Conservation (phyloP, 2,329 filamentous ascomycete genomes). For the Zymoseptoria pseudotritici region DNA sequence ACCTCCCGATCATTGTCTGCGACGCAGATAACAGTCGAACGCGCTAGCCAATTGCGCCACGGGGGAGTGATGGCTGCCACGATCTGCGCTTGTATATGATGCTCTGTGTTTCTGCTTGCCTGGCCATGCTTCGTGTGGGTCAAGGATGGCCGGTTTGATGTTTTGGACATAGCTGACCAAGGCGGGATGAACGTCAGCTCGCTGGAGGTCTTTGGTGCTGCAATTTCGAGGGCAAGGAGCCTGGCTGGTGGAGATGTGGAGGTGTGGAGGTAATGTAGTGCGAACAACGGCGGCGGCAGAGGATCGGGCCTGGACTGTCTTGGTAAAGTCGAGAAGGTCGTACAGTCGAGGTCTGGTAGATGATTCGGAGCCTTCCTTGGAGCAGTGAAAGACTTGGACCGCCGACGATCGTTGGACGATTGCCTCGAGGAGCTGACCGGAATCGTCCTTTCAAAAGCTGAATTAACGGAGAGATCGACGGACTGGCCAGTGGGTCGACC, state of each 20-base stretch:
- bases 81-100: not conserved
- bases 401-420: no score
- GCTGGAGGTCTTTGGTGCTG: not conserved
- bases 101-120: not conserved
- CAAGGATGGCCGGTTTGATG: not conserved
- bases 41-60: slow-evolving; percentile 21
- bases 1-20: slow-evolving; percentile 12
- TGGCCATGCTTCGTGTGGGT: not conserved
- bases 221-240: not conserved
- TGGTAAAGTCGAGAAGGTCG: no score
- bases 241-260: not conserved
- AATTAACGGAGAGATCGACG: not conserved
- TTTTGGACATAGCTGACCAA: not conserved
- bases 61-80: not conserved
- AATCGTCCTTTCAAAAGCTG: no score
- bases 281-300: no score
- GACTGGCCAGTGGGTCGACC: not conserved
- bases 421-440: no score
- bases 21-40: slow-evolving; percentile 17
- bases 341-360: no score
- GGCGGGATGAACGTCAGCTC: not conserved
- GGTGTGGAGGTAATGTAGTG: no score
- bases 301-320: no score
- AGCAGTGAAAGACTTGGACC: no score
- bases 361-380: no score